Evolutionary conservation across 2,329 filamentous ascomycete species (phyloP), one percentile per base, ranked within the genome.

Genomic region (Penicillium sp.): DNA sequence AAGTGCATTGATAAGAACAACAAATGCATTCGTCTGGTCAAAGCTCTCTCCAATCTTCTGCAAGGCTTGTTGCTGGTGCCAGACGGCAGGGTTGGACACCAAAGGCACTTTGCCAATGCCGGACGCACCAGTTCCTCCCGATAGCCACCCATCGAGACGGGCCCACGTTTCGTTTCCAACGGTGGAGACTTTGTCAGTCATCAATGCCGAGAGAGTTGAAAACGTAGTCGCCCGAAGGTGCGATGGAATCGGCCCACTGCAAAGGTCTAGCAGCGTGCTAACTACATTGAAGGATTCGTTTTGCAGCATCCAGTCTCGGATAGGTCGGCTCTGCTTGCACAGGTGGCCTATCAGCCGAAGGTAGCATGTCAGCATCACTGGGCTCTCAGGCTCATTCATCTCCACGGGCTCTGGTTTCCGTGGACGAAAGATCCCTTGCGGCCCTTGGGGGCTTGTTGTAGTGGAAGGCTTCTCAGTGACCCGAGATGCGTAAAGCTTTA

Each of bases 341-440:
- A 99, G 80, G 73, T 95, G 91, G 4, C 91, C 86, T 67, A 96
- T 89, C 6, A 99, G 82, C 31, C 93, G 87, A 52, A 99, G 81
- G 72, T 97, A 97, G 66, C 91, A 93, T 71, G 97, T 92, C 29
- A 99, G 82, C 91, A 99, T 97, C 76, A 96, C 90, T n/a, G 89
- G 88, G 41, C 91, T 95, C 73, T 99, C 95, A 4, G 92, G 90
- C 71, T 97, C 93, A 29, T 96, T 92, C 59, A 91, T 86, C 59
- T 89, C 83, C 45, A 89, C 87, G 19, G 80, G 80, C 43, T 84
- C 79, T 46, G 84, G 79, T 71, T 90, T 88, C 47, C 83, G 82
- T 54, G 82, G 73, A 60, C 86, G 82, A 67, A 84, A 83, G 17
- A 82, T 72, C 15, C 82, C 72, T 59, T 85, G 87, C 51, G 81